Percentiles rank a stretch among this genome's conserved stretches.
These are phyloP conservation scores for Phyllosticta citriasiana DNA, from an alignment of 2,329 filamentous ascomycete species.

Conservation along the genomic window DNA sequence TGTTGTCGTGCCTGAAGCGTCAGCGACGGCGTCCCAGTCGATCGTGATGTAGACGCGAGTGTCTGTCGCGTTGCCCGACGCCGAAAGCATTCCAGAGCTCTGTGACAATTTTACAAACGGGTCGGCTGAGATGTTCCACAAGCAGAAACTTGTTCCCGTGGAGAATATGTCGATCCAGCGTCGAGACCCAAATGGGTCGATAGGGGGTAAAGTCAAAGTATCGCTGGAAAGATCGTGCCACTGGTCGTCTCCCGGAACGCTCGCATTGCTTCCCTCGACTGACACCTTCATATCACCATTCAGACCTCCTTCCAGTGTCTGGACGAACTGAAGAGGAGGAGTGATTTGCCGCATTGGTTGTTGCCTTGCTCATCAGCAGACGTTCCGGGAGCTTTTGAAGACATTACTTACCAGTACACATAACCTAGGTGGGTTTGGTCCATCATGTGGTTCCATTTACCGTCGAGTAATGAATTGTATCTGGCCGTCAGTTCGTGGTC, in stretches of 20 bases:
- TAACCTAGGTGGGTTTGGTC: conserved; percentile 32
- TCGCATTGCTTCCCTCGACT: conserved; percentile 56
- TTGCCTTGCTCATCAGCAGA: conserved; percentile 46
- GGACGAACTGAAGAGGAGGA: conserved; percentile 51
- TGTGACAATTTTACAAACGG: conserved; percentile 28
- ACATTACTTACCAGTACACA: conserved; percentile 37
- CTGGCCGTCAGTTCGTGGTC: conserved; percentile 26
- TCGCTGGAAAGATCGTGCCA: conserved; percentile 43
- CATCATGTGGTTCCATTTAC: conserved; percentile 31
- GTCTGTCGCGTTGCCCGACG: conserved; percentile 20
- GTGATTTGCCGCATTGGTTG: conserved; percentile 63
- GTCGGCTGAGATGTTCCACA: conserved; percentile 27
- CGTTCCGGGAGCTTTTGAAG: conserved; percentile 29
- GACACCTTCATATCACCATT: conserved; percentile 54
- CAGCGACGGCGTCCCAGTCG: conserved; percentile 22
- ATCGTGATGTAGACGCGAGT: conserved; percentile 28
- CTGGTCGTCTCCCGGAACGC: conserved; percentile 56
- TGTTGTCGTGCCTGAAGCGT: conserved; percentile 19
- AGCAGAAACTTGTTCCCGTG: conserved; percentile 21
- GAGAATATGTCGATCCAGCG: conserved; percentile 30
- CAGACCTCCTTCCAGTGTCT: conserved; percentile 47
- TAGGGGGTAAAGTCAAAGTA: conserved; percentile 21
- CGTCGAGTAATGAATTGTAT: conserved; percentile 26
- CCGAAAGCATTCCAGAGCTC: conserved; percentile 21
- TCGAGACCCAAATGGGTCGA: conserved; percentile 21